Conservation (phyloP, 1,284 basidiomycete genomes). For the Naganishia albida region DNA sequence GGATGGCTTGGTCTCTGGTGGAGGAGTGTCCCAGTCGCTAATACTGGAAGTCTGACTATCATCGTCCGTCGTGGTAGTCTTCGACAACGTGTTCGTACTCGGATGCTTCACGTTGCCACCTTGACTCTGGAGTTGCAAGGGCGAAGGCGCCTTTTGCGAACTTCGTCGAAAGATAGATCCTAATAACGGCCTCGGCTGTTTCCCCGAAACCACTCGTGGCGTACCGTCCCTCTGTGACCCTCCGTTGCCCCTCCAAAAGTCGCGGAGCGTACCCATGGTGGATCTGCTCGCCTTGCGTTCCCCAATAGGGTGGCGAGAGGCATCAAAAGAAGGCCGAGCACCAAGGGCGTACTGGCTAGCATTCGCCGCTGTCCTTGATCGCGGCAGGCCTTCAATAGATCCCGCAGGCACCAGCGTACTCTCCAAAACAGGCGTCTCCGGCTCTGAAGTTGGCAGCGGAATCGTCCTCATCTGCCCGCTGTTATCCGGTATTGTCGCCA, state of each 20-base stretch:
- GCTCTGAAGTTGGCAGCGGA: not conserved
- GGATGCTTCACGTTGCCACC: too few species aligned
- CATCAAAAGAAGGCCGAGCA: not conserved
- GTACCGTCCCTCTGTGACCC: conserved; percentile 6
- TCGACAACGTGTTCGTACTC: too few species aligned
- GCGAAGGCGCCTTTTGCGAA: not conserved
- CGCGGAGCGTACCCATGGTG: conserved; percentile 1
- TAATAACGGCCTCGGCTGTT: conserved; percentile 16
- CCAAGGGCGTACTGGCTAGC: not conserved
- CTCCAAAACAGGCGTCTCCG: not conserved
- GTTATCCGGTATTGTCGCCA: not conserved
- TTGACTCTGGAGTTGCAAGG: not conserved
- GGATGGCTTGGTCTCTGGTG: not conserved
- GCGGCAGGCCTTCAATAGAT: not conserved
- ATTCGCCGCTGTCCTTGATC: not conserved
- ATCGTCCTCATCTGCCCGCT: not conserved
- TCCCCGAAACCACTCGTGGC: not conserved
- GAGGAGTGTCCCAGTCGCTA: conserved; percentile 29
- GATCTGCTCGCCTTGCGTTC: conserved; percentile 20
- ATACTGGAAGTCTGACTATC: conserved; percentile 15
- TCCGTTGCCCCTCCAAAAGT: conserved; percentile 10
- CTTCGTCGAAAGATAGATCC: conserved; percentile 23
- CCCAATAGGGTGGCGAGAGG: not conserved
- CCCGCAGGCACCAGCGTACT: not conserved
- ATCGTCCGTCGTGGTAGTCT: not conserved